phyloP scores from a whole-genome alignment of 768 basidiomycete species.

The Trametes maxima region DNA sequence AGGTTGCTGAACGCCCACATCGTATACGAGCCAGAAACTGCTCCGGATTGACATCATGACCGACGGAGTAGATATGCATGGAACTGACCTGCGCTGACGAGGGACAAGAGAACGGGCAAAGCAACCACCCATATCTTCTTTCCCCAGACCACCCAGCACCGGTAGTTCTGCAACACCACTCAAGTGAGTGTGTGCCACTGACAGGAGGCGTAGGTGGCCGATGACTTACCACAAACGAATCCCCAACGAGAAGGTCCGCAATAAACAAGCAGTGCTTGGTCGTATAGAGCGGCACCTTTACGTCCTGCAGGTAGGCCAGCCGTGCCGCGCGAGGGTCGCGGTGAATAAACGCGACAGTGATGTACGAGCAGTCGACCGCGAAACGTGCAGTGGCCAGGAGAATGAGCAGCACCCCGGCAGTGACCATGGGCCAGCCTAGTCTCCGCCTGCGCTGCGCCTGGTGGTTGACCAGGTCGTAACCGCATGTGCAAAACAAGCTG shows the following conservation, averaged over 20 bases:
- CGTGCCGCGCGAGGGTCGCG: conserved; percentile 11
- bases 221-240: conserved; percentile 13
- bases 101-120: not conserved
- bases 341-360: conserved; percentile 20
- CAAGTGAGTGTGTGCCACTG: not conserved
- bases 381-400: conserved; percentile 23
- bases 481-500: conserved; percentile 10
- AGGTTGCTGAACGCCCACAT: conserved; percentile 12
- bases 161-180: conserved; percentile 2
- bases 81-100: conserved; percentile 7
- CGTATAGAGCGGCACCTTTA: conserved; percentile 12
- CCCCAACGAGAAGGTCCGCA: conserved; percentile 9
- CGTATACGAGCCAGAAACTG: conserved; percentile 8
- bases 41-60: not conserved
- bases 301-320: conserved; percentile 18
- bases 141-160: conserved; percentile 21
- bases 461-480: conserved; percentile 9
- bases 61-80: not conserved
- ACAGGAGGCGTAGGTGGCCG: not conserved
- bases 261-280: conserved; percentile 19
- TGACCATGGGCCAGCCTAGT: conserved; percentile 15
- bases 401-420: conserved; percentile 12
- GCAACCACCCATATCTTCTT: conserved; percentile 11
- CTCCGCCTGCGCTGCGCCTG: not conserved
- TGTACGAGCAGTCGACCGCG: conserved; percentile 16